Evolutionary conservation across 257 asterid genomes (phyloP), one percentile per base, ranked within the genome.

Genomic region (Ocimum tenuiflorum): DNA sequence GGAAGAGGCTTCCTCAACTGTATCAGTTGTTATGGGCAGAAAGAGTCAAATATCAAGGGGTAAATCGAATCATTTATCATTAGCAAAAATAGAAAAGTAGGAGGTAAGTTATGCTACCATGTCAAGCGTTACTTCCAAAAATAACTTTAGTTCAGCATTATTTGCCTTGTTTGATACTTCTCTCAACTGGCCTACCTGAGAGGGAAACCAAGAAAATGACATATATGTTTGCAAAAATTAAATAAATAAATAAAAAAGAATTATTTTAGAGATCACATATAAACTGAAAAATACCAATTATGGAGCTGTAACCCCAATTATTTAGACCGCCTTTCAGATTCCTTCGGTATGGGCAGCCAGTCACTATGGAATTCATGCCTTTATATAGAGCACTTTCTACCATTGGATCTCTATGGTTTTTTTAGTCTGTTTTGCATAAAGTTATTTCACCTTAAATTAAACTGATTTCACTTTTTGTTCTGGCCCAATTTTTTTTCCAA

Each of bases 161-260:
- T 84, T 78, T 46, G 84, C 79, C 69, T 84, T 84, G 73, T 84
- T 86, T 43, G 91, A 88, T 38, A 82, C 86, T 63, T 84, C 96
- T 79, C 88, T 82, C 73, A 88, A 79, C 60, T 84, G 91, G 18
- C 95, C 95, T 65, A 88, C 96, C 96, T 88, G 76, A 33, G 49
- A 14, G 8, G 72, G 54, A 70, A 48, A 59, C 20, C 10, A 2
- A 48, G 7, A 52, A 18, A 20, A 51, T 22, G 70, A 15, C 65
- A 68, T 22, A 62, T 74, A 45, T 23, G 38, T 14, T 57, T 39
- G 51, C 63, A 49, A 67, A 31, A 27, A n/a, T n/a, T n/a, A n/a
- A 27, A 27, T 1, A 27, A 27, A 27, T 1, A 27, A 27, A 27
- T 4, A 27, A 24, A 10, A 60, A 7, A 38, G 7, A 53, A 43